These are phyloP conservation scores for Stenogyne calaminthoides DNA, from an alignment of 305 asterid genomes.

Conservation along the genomic window DNA sequence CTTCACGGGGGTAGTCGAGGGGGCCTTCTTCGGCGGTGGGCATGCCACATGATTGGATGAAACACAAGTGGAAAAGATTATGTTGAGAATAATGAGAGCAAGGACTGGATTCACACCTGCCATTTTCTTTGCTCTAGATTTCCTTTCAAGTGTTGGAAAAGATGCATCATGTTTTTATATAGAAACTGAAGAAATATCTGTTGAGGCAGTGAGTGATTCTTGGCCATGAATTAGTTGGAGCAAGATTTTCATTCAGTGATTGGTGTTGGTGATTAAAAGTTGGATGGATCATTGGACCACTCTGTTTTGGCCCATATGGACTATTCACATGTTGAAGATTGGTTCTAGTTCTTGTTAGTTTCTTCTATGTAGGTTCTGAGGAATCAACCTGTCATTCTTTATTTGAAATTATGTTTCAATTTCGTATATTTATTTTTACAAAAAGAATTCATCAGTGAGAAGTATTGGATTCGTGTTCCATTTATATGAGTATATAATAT, in stretches of 20 bases:
- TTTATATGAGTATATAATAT: background rate
- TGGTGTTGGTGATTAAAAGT: constrained; percentile 11
- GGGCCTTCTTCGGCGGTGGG: constrained; percentile 42
- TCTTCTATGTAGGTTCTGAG: no score
- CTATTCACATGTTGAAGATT: constrained; percentile 17
- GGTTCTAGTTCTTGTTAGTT: constrained; percentile 18
- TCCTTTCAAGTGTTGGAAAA: background rate
- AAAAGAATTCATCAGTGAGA: background rate
- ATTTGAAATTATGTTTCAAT: background rate
- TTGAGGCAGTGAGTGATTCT: constrained; percentile 32
- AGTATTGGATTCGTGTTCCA: background rate
- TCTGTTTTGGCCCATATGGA: background rate
- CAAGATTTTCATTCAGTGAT: constrained; percentile 21
- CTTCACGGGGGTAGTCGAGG: constrained; percentile 36
- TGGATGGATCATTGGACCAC: constrained; percentile 12
- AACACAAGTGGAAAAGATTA: constrained; percentile 46
- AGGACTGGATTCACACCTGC: constrained; percentile 34
- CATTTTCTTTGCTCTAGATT: constrained; percentile 35
- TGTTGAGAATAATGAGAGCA: constrained; percentile 43
- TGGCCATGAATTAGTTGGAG: constrained; percentile 33
- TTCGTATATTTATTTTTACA: background rate
- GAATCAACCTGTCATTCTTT: background rate
- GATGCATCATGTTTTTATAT: constrained; percentile 4
- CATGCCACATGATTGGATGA: constrained; percentile 52
- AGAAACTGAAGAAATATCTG: constrained; percentile 12